phyloP scores from a whole-genome alignment of 1,139 yeast genomes.

The Pneumocystis canis region DNA sequence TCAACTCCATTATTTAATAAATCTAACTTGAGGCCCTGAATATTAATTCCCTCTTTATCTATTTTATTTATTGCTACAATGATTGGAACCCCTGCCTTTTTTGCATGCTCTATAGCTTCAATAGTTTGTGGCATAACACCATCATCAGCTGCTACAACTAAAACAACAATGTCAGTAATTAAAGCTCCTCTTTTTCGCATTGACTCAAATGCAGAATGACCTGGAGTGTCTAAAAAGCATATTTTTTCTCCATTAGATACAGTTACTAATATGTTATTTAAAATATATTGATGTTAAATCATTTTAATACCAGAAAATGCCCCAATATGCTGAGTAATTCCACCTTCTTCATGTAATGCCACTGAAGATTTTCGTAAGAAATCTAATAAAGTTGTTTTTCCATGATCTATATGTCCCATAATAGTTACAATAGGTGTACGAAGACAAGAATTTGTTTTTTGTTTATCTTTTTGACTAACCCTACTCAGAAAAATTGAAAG shows the following conservation, averaged over 20 bases:
- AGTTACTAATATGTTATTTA: constrained; percentile 30
- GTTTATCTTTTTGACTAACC: constrained; percentile 23
- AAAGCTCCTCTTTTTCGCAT: constrained; percentile 96
- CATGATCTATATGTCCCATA: constrained; percentile 99
- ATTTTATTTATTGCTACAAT: constrained; percentile 88
- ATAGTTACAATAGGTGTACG: constrained; percentile 92
- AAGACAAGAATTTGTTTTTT: constrained; percentile 36
- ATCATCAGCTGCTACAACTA: constrained; percentile 97
- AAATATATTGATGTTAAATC: not conserved
- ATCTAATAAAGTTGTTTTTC: constrained; percentile 88
- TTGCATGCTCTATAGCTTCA: constrained; percentile 90
- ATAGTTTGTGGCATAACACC: constrained; percentile 95
- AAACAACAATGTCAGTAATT: constrained; percentile 77
- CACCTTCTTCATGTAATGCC: constrained; percentile 81
- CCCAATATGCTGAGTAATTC: constrained; percentile 95
- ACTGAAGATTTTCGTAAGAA: constrained; percentile 68
- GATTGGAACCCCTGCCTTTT: constrained; percentile 66
- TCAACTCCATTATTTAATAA: constrained; percentile 65
- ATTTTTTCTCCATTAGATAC: constrained; percentile 61
- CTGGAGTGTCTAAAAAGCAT: constrained; percentile 93
- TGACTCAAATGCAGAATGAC: constrained; percentile 90
- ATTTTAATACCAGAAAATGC: constrained; percentile 47
- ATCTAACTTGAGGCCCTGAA: constrained; percentile 62
- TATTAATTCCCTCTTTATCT: constrained; percentile 62
- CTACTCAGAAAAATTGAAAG: not conserved